These are phyloP conservation scores for Cocos nucifera DNA, from an alignment of 176 grass and related monocot species.

Conservation along the genomic window DNA sequence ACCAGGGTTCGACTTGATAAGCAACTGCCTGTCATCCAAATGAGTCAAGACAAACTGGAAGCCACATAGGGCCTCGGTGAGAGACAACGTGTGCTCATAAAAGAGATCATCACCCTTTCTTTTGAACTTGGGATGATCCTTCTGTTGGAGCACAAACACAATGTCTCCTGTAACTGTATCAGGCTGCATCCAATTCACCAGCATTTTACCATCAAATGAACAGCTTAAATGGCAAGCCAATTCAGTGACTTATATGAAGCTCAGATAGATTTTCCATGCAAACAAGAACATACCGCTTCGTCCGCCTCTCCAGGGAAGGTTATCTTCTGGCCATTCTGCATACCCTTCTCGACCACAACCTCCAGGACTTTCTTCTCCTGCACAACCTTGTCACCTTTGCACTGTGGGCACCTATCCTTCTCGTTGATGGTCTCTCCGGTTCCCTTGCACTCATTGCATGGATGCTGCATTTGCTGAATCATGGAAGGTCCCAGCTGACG, in stretches of 20 bases:
- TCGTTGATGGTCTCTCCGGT: slow-evolving; percentile 70
- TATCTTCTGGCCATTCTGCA: slow-evolving; percentile 69
- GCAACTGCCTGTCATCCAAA: slow-evolving; percentile 50
- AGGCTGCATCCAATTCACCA: slow-evolving; percentile 22
- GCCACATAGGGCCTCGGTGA: slow-evolving; percentile 31
- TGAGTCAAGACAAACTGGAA: slow-evolving; percentile 32
- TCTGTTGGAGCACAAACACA: slow-evolving; percentile 32
- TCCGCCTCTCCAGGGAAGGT: slow-evolving; percentile 82
- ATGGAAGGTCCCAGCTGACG: slow-evolving; percentile 68
- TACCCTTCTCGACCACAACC: slow-evolving; percentile 58
- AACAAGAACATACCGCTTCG: slow-evolving; percentile 42
- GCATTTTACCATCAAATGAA: too few relatives aligned
- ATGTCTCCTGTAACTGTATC: slow-evolving; percentile 33
- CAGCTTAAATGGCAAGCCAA: too few relatives aligned
- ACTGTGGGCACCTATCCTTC: slow-evolving; percentile 68
- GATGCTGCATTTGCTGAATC: slow-evolving; percentile 88
- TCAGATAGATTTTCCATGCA: neutral
- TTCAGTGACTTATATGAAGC: too few relatives aligned
- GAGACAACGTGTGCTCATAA: slow-evolving; percentile 25
- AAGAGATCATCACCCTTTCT: slow-evolving; percentile 39
- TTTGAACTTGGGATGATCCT: slow-evolving; percentile 38
- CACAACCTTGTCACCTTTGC: slow-evolving; percentile 73
- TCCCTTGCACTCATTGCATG: slow-evolving; percentile 76
- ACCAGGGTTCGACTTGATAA: slow-evolving; percentile 73
- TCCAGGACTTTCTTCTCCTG: slow-evolving; percentile 81